Percentiles rank a stretch among this genome's conserved stretches.
Evolutionary conservation across 2,329 filamentous ascomycete genomes (phyloP).

Genomic region (Beauveria rudraprayagi): DNA sequence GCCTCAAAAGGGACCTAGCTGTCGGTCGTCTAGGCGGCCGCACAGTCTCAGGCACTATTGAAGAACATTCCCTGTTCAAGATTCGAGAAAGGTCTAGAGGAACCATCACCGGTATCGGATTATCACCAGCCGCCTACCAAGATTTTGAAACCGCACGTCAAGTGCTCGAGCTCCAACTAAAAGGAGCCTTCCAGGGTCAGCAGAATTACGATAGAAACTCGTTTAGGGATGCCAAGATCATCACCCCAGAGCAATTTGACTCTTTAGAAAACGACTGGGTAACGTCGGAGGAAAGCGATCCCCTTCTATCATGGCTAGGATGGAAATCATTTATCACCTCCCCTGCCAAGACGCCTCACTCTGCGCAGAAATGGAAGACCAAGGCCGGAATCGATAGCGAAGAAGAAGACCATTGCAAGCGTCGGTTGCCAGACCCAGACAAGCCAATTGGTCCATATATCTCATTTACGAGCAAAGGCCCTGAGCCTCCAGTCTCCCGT

Average conservation of each 20-base stretch:
- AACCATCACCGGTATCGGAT: background rate
- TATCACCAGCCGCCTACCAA: background rate
- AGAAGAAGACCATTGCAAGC: background rate
- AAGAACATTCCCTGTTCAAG: constrained; percentile 57
- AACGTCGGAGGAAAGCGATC: background rate
- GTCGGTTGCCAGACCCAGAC: background rate
- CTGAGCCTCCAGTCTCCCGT: constrained; percentile 7
- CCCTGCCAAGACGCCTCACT: background rate
- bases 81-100: constrained; percentile 32
- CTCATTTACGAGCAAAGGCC: constrained; percentile 11
- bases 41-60: constrained; percentile 58
- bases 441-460: constrained; percentile 4
- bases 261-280: constrained; percentile 46
- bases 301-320: constrained; percentile 15
- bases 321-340: background rate
- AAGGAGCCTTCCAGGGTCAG: background rate
- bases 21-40: constrained; percentile 55
- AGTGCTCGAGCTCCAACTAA: background rate
- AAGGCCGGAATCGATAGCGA: background rate
- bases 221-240: constrained; percentile 27
- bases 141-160: background rate
- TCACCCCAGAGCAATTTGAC: constrained; percentile 55
- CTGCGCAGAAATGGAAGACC: background rate
- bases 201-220: background rate
- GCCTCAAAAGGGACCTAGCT: constrained; percentile 33